A percentile compares a stretch with the other conserved stretches of the same genome.
Evolutionary conservation across 2,329 filamentous ascomycete genomes (phyloP).

Genomic region (Colletotrichum gloeosporioides): DNA sequence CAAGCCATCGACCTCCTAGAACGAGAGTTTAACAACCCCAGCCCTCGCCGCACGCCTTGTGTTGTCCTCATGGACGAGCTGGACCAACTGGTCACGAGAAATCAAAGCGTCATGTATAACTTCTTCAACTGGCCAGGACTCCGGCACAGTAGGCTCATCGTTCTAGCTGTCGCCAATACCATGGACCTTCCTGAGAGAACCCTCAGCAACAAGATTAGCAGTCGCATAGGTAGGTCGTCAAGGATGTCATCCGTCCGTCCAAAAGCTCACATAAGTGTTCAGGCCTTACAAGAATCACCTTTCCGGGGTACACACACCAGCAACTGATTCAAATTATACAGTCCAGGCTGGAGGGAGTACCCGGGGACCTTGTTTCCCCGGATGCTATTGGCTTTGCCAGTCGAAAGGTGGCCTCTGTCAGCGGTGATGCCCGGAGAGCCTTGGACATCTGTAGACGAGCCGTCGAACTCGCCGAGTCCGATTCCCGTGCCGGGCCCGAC

Average conservation of each 20-base stretch:
- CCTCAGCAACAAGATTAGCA: conserved; percentile 97
- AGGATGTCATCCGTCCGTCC: background rate
- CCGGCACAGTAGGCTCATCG: conserved; percentile 89
- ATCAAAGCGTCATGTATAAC: conserved; percentile 99
- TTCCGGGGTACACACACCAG: conserved; percentile 95
- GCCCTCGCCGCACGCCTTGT: conserved; percentile 88
- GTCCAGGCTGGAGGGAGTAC: conserved; percentile 87
- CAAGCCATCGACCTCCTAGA: conserved; percentile 92
- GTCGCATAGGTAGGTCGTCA: conserved; percentile 65
- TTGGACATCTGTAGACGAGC: conserved; percentile 95
- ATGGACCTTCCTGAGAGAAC: conserved; percentile 98
- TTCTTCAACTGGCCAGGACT: conserved; percentile 99
- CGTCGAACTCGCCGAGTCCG: conserved; percentile 90
- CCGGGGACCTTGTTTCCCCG: conserved; percentile 86
- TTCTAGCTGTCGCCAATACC: conserved; percentile 96
- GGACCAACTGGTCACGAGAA: conserved; percentile 96
- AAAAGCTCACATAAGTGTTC: background rate
- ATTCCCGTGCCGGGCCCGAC: conserved; percentile 53
- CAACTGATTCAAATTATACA: conserved; percentile 98
- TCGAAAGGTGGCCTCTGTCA: conserved; percentile 95
- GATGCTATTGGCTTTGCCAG: conserved; percentile 97
- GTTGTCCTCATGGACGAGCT: conserved; percentile 99
- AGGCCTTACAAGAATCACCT: conserved; percentile 91
- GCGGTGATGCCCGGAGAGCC: conserved; percentile 88
- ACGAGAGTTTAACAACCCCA: conserved; percentile 90